Conservation (phyloP, 805 yeast species). For the Starmerella sp. region DNA sequence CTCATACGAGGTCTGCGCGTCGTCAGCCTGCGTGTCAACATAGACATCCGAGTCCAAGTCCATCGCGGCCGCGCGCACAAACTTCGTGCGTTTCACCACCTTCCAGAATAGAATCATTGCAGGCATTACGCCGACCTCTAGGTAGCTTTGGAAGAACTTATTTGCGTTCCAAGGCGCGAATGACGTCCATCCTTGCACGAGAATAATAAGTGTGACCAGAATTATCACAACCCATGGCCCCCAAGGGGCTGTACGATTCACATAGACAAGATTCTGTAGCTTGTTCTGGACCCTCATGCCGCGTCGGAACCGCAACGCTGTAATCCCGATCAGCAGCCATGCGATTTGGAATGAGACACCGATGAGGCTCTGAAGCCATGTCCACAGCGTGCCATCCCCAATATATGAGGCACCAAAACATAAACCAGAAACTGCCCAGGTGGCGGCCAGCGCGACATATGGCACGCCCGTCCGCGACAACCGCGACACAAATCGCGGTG, state of each 20-base stretch:
- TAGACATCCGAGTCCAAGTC: conserved; percentile 75
- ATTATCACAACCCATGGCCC: conserved; percentile 40
- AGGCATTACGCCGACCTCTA: conserved; percentile 46
- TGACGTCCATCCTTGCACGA: conserved; percentile 54
- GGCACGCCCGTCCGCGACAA: conserved; percentile 42
- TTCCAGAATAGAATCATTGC: conserved; percentile 47
- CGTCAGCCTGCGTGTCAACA: conserved; percentile 40
- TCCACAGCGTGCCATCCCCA: conserved; percentile 43
- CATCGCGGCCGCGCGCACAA: conserved; percentile 55
- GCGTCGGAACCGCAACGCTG: conserved; percentile 45
- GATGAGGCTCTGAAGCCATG: conserved; percentile 44
- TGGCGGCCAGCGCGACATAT: conserved; percentile 37
- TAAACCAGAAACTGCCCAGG: conserved; percentile 46
- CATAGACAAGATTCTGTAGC: conserved; percentile 36
- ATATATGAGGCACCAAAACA: conserved; percentile 50
- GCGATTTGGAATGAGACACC: conserved; percentile 56
- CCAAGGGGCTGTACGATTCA: conserved; percentile 40
- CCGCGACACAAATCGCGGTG: conserved; percentile 41
- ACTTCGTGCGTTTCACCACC: conserved; percentile 48
- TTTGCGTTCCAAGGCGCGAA: conserved; percentile 56
- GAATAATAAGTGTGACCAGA: conserved; percentile 38
- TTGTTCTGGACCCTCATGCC: conserved; percentile 35
- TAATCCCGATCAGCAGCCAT: conserved; percentile 47
- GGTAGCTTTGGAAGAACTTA: conserved; percentile 55
- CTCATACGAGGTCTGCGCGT: conserved; percentile 31